phyloP scores from a whole-genome alignment of 2,329 filamentous ascomycete genomes.

The Curvularia sp. region DNA sequence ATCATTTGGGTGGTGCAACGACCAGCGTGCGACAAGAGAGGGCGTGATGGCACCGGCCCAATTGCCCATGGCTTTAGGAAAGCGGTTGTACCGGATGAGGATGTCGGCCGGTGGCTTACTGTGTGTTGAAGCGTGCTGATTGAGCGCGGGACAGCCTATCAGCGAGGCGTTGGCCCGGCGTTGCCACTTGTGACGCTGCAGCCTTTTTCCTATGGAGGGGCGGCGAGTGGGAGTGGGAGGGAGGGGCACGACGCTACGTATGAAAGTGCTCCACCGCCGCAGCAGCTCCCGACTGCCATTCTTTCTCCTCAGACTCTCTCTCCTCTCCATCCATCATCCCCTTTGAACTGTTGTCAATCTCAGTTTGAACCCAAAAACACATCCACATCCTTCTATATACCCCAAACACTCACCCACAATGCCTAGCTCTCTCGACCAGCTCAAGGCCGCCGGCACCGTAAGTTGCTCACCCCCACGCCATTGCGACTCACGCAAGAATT shows the following conservation, averaged over 20 bases:
- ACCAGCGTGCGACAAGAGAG: neutral
- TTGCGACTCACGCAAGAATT: conserved; percentile 18
- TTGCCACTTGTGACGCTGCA: conserved; percentile 47
- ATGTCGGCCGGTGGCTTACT: conserved; percentile 4
- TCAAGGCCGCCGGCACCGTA: conserved; percentile 97
- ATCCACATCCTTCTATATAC: conserved; percentile 9
- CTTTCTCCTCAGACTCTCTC: conserved; percentile 31
- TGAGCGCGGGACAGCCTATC: conserved; percentile 2
- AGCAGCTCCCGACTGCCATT: conserved; percentile 20
- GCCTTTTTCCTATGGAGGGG: conserved; percentile 38
- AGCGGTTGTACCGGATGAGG: conserved; percentile 1
- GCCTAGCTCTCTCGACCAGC: conserved; percentile 91
- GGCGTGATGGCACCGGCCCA: conserved; percentile 1
- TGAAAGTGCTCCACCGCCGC: conserved; percentile 29
- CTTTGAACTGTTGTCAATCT: conserved; percentile 10
- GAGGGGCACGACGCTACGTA: conserved; percentile 24
- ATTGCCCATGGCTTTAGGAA: conserved; percentile 1
- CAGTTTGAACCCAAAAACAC: conserved; percentile 10
- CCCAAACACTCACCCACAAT: conserved; percentile 59
- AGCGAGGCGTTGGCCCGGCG: conserved; percentile 8
- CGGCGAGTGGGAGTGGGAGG: conserved; percentile 11
- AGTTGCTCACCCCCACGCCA: conserved; percentile 53
- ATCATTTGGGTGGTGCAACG: conserved; percentile 2
- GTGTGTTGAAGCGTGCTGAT: conserved; percentile 5
- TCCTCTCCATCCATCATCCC: conserved; percentile 13